Percentiles rank a stretch among this genome's conserved stretches.
These are phyloP conservation scores for Thraustochytrium sp. DNA, from an alignment of 352 stramenopile species.

Conservation along the genomic window DNA sequence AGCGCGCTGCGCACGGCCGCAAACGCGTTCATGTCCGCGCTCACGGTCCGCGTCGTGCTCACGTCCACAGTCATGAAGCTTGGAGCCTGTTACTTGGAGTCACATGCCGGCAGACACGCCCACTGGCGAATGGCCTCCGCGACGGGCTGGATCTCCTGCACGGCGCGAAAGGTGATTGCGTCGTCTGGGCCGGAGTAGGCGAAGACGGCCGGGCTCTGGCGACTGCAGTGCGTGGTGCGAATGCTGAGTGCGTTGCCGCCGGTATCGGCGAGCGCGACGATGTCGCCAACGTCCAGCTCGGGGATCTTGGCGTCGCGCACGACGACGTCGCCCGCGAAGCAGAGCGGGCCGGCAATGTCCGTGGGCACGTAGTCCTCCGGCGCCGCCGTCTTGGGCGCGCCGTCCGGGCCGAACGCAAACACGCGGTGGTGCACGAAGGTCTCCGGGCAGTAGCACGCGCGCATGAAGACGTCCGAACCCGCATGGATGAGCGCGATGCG, in stretches of 20 bases:
- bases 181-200: constrained; percentile 56
- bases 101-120: not conserved
- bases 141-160: not conserved
- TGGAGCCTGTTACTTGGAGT: not conserved
- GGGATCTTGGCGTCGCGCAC: constrained; percentile 65
- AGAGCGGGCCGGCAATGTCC: constrained; percentile 80
- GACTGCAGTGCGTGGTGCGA: constrained; percentile 78
- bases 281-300: constrained; percentile 65
- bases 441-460: constrained; percentile 70
- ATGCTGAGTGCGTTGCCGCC: constrained; percentile 78
- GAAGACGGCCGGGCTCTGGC: constrained; percentile 62
- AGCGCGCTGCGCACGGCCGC: too few relatives aligned
- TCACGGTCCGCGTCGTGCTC: too few relatives aligned
- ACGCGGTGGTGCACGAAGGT: constrained; percentile 65
- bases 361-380: constrained; percentile 54
- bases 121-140: not conserved
- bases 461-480: constrained; percentile 78
- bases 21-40: too few relatives aligned
- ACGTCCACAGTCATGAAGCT: not conserved
- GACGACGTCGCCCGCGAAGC: constrained; percentile 82
- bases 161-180: not conserved
- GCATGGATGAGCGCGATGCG: constrained; percentile 76
- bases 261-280: constrained; percentile 73
- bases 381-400: constrained; percentile 53
- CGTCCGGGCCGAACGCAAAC: constrained; percentile 60